phyloP scores from a whole-genome alignment of 768 basidiomycete genomes.

The Tricholoma terreum region DNA sequence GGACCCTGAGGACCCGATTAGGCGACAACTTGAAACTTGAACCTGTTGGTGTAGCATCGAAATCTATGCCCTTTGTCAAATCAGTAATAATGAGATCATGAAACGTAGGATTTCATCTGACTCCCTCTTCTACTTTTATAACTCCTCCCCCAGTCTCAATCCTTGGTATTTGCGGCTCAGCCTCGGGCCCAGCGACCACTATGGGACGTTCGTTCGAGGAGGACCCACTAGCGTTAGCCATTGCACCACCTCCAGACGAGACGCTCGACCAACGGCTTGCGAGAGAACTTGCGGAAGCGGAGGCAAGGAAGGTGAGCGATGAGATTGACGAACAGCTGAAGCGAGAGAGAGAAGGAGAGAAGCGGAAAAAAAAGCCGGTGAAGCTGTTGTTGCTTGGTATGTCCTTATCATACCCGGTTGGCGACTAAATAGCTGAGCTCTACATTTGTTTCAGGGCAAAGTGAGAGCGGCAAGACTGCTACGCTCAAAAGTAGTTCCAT shows the following conservation, averaged over 20 bases:
- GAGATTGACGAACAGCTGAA: slow-evolving; percentile 74
- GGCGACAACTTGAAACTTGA: slow-evolving; percentile 15
- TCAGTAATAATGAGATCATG: slow-evolving; percentile 11
- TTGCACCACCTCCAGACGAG: slow-evolving; percentile 66
- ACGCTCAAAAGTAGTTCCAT: slow-evolving; percentile 63
- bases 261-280: slow-evolving; percentile 50
- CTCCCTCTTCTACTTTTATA: slow-evolving; percentile 1
- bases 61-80: slow-evolving; percentile 17
- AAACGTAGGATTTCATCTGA: not conserved
- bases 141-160: slow-evolving; percentile 9
- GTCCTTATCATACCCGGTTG: slow-evolving; percentile 11
- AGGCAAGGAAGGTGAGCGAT: slow-evolving; percentile 63
- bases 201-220: slow-evolving; percentile 40
- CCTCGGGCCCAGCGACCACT: slow-evolving; percentile 2
- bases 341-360: slow-evolving; percentile 53
- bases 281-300: slow-evolving; percentile 59
- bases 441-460: slow-evolving; percentile 43
- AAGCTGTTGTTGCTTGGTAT: slow-evolving; percentile 70
- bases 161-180: slow-evolving; percentile 11
- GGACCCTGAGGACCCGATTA: slow-evolving; percentile 1
- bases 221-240: slow-evolving; percentile 59
- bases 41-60: slow-evolving; percentile 3
- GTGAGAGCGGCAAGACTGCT: slow-evolving; percentile 78
- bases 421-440: not conserved
- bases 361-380: slow-evolving; percentile 64